Base-by-base conservation (phyloP, 371 early-diverging fungal genomes). In the Mortierella sp. region DNA sequence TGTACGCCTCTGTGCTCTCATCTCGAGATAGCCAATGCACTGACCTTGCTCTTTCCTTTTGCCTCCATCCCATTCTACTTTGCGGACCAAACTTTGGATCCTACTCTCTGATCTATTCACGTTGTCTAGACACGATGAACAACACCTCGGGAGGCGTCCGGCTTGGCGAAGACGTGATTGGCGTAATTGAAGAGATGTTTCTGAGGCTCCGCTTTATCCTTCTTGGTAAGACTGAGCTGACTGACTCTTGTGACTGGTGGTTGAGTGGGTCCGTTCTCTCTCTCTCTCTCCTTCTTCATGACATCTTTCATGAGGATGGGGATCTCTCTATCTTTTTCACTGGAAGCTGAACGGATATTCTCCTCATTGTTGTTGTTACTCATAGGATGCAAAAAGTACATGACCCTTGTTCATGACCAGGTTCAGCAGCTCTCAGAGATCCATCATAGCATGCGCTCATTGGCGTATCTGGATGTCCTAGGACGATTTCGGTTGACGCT, bases 101-200 rank as follows among this genome's bases (percentile, higher is more conserved):
- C 9, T 37, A 9, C 37, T 37, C 5, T 37, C 9, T 9, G 37
- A 37, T 37, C 37, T 37, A 9, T 37, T 9, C 9, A 37, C 37
- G 37, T 9, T 68, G 1, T 21, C 2, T 66, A 64, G 75, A 72
- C 65, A 66, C 73, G 7, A 80, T 76, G 68, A 67, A 69, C 46
- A 62, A 68, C 44, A 72, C 64, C 26, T 55, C 69, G 28, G 69
- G 74, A 59, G 86, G 86, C 5, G 83, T 90, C 59, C 84, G 88
- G 64, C 84, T 90, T 29, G 86, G 87, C 23, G 90, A 90, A 47
- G 90, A 90, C 57, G 85, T 84, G 12, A 86, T 90, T 61, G 83
- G 83, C 45, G 86, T 85, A 26, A 87, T 90, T 48, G 89, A 90
- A 59, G 71, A 85, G 21, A 88, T 85, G 19, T 87, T 90, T 64